Evolutionary conservation across 768 basidiomycete genomes (phyloP).

Genomic region (Tricholoma matsutake): DNA sequence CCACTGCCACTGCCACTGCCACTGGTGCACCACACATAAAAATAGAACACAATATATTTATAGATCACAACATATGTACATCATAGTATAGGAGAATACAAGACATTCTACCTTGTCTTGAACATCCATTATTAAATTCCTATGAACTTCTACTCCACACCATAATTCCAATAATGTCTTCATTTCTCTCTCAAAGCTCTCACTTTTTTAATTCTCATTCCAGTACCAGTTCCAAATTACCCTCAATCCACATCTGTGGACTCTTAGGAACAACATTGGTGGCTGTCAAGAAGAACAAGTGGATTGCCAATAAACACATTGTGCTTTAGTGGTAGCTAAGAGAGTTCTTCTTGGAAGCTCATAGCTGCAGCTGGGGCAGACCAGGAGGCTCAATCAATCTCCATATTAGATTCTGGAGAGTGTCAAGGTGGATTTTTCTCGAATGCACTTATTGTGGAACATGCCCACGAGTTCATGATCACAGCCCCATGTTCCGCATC

Average conservation of each 20-base stretch:
- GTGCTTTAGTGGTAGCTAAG: neutral
- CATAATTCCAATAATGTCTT: no score
- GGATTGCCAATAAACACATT: neutral
- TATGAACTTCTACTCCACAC: no score
- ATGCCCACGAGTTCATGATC: neutral
- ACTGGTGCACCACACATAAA: no score
- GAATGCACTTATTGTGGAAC: neutral
- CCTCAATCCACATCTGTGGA: neutral
- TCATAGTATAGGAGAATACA: no score
- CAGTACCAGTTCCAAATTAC: neutral
- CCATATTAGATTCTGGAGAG: neutral
- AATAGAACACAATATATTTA: no score
- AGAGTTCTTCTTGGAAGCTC: no score
- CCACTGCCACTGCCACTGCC: no score
- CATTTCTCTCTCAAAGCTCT: neutral
- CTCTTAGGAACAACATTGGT: neutral
- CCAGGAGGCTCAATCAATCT: neutral
- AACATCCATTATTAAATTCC: no score
- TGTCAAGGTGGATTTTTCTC: neutral
- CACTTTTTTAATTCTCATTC: neutral
- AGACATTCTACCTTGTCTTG: no score
- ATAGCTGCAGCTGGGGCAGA: neutral
- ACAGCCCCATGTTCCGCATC: neutral
- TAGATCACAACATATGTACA: no score
- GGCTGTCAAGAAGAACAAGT: neutral